Evolutionary conservation across 2,329 filamentous ascomycete genomes (phyloP), one percentile per base, ranked within the genome.

Genomic region (Stemphylium beticola): DNA sequence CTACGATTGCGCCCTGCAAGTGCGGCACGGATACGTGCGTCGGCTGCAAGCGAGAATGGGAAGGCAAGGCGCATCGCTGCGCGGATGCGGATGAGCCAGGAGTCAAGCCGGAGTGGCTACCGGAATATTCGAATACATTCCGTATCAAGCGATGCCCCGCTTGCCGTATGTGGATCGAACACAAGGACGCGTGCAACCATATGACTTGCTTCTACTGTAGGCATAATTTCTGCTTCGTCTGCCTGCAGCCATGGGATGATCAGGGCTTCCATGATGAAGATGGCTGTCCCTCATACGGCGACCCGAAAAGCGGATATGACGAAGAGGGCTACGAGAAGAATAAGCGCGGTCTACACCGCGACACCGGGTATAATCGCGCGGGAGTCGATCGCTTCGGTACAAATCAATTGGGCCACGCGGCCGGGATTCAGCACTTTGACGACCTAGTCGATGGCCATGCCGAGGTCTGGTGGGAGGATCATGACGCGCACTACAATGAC

Each of bases 161-260:
- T 2, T 59, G 62, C 33, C 38, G 31, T 12, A 31, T 41, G 3
- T 57, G 57, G 55, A 57, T 62, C 37, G 47, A 65, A 38, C 55
- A 48, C n/a, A 33, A 42, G 8, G 55, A 61, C 10, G 57, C 57
- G 4, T 65, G 60, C 26, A 62, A 62, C 37, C 57, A 61, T 11
- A 57, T 62, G 60, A 38, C 20, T 7, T 65, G 55, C 15, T 14
- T n/a, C 4, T 20, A 38, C 20, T 61, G 60, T 31, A 17, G 45
- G 10, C 17, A 47, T 18, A 6, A 57, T 4, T 65, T 61, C 49
- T 65, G 60, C 34, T 62, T 62, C 46, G 32, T 62, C 6, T 63
- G 62, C 26, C 36, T 55, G 15, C 40, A 52, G 9, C n/a, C 10
- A 1, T 61, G 49, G 52, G 18, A 10, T 5, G 10, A 29, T 9